Evolutionary conservation across 805 yeast species (phyloP).

Genomic region (Kluyveromyces siamensis): DNA sequence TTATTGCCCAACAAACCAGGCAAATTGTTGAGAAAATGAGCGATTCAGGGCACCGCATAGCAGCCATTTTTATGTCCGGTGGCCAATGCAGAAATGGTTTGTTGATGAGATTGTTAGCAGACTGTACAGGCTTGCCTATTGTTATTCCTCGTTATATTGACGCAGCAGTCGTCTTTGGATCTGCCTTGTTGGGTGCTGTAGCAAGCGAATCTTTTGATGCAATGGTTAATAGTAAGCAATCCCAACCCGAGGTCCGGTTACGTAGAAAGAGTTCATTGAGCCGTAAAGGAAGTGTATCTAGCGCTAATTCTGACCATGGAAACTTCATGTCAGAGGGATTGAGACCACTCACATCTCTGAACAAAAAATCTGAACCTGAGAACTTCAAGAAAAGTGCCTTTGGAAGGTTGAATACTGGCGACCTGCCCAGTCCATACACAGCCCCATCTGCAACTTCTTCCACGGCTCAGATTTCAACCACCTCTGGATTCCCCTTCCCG

Average conservation of each 20-base stretch:
- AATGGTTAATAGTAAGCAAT: neutral
- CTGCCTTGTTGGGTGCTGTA: constrained; percentile 90
- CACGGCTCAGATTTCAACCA: constrained; percentile 26
- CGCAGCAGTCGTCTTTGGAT: constrained; percentile 94
- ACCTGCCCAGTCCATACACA: constrained; percentile 58
- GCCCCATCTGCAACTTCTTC: constrained; percentile 76
- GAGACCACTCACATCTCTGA: neutral
- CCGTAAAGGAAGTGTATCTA: neutral
- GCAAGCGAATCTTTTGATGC: constrained; percentile 63
- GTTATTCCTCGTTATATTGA: constrained; percentile 92
- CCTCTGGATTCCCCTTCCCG: constrained; percentile 41
- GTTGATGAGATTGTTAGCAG: constrained; percentile 82
- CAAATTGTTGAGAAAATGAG: constrained; percentile 87
- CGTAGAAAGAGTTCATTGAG: constrained; percentile 2
- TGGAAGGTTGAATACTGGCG: constrained; percentile 4
- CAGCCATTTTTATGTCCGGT: constrained; percentile 81
- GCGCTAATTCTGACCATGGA: neutral
- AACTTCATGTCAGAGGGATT: neutral
- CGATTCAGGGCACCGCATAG: constrained; percentile 65
- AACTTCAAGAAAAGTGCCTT: neutral
- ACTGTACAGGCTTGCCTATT: constrained; percentile 85
- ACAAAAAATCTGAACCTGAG: neutral
- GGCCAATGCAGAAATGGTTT: constrained; percentile 94
- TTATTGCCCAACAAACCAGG: constrained; percentile 94
- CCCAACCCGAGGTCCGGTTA: neutral